Evolutionary conservation across 805 yeast genomes (phyloP), one percentile per base, ranked within the genome.

Genomic region (Kluyveromyces wickerhamii): DNA sequence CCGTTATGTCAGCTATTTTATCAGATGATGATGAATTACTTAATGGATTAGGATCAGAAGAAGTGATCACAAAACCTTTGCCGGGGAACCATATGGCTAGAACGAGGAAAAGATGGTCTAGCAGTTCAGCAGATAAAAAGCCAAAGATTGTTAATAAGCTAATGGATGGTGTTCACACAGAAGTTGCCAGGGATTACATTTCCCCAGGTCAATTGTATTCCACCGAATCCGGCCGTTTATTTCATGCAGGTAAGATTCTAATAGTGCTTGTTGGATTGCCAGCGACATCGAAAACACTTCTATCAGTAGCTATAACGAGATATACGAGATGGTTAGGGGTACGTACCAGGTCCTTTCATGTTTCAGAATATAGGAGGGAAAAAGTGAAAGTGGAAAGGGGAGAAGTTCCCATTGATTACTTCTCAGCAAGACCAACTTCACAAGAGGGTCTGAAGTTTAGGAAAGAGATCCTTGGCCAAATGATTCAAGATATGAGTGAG

Each of bases 321-420:
- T 92, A 88, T 57, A 66, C 94, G 45, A 72, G 96, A 49, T 92
- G 98, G 98, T 66, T 92, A 29, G 98, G 98, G 4, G 97, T 92
- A 14, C 79, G 83, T 51, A 79, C 96, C 2, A 88, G 86, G 48
- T 76, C 86, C 19, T 89, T 85, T 63, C 97, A 89, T 59, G 72
- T 88, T 41, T 92, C 96, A 16, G 94, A 92, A 56, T 89, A 88
- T 53, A 72, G 96, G 49, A 71, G 96, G 42, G 65, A 66, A 45
- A 39, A 66, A 71, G 32, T 31, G 6, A 30, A 30, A 21, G 29
- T 20, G 11, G 43, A 42, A 18, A 36, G 37, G 11, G 69, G 66
- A 35, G 67, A 67, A 37, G 72, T 77, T 14, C 77, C 85, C n/a
- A 70, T 68, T 29, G 89, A 82, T 43, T 78, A 81, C 53, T 79